phyloP scores from a whole-genome alignment of 441 rosid species.

The Populus hybrid region DNA sequence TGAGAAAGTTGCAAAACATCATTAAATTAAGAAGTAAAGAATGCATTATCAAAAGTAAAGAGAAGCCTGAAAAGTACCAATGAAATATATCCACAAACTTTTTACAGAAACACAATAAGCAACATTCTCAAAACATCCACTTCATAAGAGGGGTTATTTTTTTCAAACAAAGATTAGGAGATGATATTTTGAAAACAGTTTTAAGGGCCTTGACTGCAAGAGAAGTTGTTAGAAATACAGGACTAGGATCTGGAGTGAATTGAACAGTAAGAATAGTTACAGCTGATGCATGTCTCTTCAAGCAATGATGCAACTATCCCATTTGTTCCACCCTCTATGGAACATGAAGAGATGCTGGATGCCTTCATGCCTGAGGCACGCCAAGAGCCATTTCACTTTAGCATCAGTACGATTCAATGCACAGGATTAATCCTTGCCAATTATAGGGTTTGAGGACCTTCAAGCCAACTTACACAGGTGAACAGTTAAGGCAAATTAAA shows the following conservation, averaged over 20 bases:
- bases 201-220: neutral
- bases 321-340: neutral
- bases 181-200: constrained; percentile 7
- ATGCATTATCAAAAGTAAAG: neutral
- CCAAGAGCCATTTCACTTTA: constrained; percentile 8
- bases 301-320: constrained; percentile 16
- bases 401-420: constrained; percentile 13
- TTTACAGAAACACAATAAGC: neutral
- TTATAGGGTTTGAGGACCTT: neutral
- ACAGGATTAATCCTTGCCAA: neutral
- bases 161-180: neutral
- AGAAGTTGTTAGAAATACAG: neutral
- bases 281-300: constrained; percentile 14
- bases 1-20: neutral
- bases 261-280: neutral
- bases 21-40: neutral
- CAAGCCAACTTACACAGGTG: neutral
- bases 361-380: constrained; percentile 10
- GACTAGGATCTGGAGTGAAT: constrained; percentile 6
- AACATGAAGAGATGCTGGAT: constrained; percentile 4
- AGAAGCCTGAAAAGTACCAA: neutral
- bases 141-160: neutral
- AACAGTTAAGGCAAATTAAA: neutral
- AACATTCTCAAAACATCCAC: neutral
- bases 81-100: neutral